A percentile compares a stretch with the other conserved stretches of the same genome.
Evolutionary conservation across 2,329 filamentous ascomycete species (phyloP).

Genomic region (Calycina herbarum): DNA sequence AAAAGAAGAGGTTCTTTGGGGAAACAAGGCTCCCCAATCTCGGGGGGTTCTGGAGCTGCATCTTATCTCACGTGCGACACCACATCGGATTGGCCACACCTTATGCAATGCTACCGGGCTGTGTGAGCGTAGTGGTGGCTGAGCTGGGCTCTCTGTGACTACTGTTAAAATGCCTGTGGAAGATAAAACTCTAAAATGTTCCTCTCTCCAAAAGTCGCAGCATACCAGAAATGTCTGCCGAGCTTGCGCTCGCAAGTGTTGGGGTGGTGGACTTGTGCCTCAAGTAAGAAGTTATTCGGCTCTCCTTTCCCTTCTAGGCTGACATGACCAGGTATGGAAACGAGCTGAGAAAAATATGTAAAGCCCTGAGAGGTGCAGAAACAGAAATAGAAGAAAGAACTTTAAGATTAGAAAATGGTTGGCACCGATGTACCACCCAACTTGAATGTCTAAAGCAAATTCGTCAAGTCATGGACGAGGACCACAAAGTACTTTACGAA

Average conservation of each 20-base stretch:
- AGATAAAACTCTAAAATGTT: too few relatives aligned
- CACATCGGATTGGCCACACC: too few relatives aligned
- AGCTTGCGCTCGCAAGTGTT: neutral
- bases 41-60: neutral
- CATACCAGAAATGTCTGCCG: neutral
- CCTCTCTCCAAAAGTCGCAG: neutral
- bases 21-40: neutral
- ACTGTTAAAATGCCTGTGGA: too few relatives aligned
- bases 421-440: neutral
- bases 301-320: neutral
- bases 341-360: neutral
- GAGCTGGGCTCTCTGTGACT: neutral
- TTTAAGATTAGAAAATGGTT: neutral
- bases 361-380: neutral
- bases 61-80: neutral
- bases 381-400: neutral
- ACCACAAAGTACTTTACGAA: neutral
- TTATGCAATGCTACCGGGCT: neutral
- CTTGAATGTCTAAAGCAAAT: neutral
- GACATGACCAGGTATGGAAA: neutral
- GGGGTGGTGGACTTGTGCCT: slow-evolving; percentile 1
- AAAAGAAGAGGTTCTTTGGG: too few relatives aligned
- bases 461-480: neutral
- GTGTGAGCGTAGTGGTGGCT: neutral
- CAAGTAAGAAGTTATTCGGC: neutral